Conservation (phyloP, 768 basidiomycete species). For the Suillus subalutaceus region DNA sequence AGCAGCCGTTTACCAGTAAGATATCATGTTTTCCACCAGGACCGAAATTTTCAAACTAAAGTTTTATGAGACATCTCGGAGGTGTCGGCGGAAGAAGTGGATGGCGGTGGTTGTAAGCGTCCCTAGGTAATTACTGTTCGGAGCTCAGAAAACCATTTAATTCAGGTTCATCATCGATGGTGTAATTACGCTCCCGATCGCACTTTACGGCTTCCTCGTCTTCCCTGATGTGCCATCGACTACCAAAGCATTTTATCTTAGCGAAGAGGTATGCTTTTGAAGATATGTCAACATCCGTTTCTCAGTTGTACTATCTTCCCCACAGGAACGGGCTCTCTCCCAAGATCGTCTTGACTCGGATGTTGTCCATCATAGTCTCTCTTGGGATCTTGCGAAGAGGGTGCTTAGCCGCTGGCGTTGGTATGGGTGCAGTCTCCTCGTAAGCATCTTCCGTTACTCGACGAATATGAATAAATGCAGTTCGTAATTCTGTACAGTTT, state of each 20-base stretch:
- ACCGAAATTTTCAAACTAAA: not conserved
- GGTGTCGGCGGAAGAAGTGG: conserved; percentile 57
- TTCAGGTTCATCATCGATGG: conserved; percentile 68
- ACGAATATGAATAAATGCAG: not conserved
- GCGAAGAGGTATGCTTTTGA: conserved; percentile 47
- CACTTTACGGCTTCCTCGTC: conserved; percentile 68
- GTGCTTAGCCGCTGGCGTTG: conserved; percentile 65
- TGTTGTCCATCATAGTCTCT: conserved; percentile 44
- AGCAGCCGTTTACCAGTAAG: conserved; percentile 60
- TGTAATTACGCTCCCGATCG: conserved; percentile 71
- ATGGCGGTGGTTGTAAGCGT: conserved; percentile 66
- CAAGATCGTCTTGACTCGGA: conserved; percentile 51
- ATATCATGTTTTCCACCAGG: not conserved
- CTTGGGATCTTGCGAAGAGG: conserved; percentile 49
- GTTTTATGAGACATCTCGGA: conserved; percentile 49
- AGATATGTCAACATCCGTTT: not conserved
- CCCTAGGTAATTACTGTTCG: not conserved
- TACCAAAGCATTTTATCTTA: conserved; percentile 66
- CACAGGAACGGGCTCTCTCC: conserved; percentile 58
- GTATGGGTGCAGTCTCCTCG: conserved; percentile 69
- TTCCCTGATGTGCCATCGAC: conserved; percentile 74
- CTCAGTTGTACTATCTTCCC: not conserved
- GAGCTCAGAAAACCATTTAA: not conserved
- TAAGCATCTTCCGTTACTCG: conserved; percentile 30
- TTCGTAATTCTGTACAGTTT: conserved; percentile 42